phyloP scores from a whole-genome alignment of 345 rosid species.

The Camelina hispida region DNA sequence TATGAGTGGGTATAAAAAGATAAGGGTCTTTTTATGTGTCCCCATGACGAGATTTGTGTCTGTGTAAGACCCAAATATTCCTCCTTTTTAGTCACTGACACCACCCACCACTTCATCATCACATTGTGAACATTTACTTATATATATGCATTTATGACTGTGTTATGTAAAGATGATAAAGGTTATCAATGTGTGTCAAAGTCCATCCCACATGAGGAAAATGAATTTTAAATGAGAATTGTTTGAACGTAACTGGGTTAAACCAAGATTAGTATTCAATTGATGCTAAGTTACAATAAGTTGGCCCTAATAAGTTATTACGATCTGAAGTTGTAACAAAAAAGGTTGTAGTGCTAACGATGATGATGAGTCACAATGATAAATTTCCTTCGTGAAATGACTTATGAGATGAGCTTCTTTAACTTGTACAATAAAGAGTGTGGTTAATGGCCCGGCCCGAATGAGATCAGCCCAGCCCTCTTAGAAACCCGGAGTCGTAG shows the following conservation, averaged over 20 bases:
- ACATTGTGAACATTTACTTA: neutral
- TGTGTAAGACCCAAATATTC: constrained; percentile 3
- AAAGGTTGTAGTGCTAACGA: neutral
- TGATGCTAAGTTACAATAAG: neutral
- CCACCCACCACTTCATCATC: constrained; percentile 28
- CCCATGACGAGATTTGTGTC: constrained; percentile 26
- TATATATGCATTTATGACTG: neutral
- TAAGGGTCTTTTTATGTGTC: constrained; percentile 21
- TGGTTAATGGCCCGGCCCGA: neutral
- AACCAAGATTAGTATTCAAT: neutral
- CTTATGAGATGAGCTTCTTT: neutral
- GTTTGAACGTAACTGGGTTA: neutral
- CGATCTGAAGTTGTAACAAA: neutral
- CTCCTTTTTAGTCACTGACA: constrained; percentile 2
- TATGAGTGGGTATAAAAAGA: constrained; percentile 32
- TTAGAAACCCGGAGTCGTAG: neutral
- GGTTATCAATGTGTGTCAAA: neutral
- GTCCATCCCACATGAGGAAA: neutral
- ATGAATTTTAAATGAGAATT: too few species aligned
- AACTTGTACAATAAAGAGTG: neutral
- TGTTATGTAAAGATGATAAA: neutral
- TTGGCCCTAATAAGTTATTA: neutral
- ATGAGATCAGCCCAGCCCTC: too few species aligned
- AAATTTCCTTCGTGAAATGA: neutral
- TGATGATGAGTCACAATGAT: neutral